phyloP scores from a whole-genome alignment of 805 yeast genomes.

The Candida adriatica region DNA sequence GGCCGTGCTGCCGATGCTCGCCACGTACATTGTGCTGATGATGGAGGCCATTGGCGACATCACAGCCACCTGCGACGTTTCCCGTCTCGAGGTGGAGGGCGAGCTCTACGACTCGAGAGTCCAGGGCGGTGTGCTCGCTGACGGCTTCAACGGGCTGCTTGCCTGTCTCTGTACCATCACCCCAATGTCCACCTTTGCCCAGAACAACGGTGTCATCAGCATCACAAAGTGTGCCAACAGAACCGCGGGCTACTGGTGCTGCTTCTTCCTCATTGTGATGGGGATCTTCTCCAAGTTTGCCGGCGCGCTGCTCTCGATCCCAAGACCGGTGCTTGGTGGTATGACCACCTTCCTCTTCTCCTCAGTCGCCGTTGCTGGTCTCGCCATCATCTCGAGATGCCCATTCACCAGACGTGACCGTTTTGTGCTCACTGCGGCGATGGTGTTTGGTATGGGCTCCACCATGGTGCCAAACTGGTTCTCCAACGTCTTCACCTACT shows the following conservation, averaged over 20 bases:
- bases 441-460: conserved; percentile 63
- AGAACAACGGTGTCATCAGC: conserved; percentile 91
- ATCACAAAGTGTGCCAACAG: conserved; percentile 89
- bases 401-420: conserved; percentile 66
- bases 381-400: conserved; percentile 49
- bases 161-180: conserved; percentile 78
- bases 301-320: conserved; percentile 82
- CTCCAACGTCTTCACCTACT: conserved; percentile 54
- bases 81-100: conserved; percentile 80
- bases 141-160: conserved; percentile 73
- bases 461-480: conserved; percentile 64
- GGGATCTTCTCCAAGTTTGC: conserved; percentile 85
- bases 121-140: conserved; percentile 90
- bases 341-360: conserved; percentile 79
- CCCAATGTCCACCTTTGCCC: conserved; percentile 92
- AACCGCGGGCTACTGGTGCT: conserved; percentile 73
- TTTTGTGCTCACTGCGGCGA: conserved; percentile 56
- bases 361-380: conserved; percentile 70
- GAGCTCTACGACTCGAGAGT: conserved; percentile 73
- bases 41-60: conserved; percentile 95
- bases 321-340: conserved; percentile 77
- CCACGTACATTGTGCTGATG: conserved; percentile 74
- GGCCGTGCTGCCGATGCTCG: conserved; percentile 75
- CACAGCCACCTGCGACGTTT: conserved; percentile 90
- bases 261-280: conserved; percentile 75